Conservation (phyloP, 169 alveolate genomes). For the Fabrea salina region DNA sequence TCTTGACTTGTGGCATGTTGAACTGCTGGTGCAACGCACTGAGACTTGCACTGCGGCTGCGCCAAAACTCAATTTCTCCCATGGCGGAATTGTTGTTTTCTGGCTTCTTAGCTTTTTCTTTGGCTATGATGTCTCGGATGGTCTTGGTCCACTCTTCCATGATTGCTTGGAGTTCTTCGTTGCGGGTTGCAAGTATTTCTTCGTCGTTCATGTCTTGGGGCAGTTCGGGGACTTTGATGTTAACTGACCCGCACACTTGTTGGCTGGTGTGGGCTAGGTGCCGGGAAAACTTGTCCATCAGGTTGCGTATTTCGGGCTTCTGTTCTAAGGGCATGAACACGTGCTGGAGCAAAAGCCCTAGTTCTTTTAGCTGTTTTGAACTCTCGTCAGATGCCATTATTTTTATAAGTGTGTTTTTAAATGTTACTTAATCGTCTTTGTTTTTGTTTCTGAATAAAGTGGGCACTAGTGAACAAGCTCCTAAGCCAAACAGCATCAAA, state of each 20-base stretch:
- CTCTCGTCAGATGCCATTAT: conserved; percentile 9
- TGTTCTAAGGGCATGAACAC: conserved; percentile 37
- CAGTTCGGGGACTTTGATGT: conserved; percentile 14
- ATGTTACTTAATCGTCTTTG: neutral
- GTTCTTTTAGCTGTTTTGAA: conserved; percentile 23
- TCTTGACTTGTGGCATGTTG: conserved; percentile 36
- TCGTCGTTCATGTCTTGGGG: neutral
- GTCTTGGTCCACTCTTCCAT: conserved; percentile 31
- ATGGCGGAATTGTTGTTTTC: conserved; percentile 39
- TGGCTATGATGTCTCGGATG: neutral
- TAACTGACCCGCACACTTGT: conserved; percentile 4
- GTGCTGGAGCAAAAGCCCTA: conserved; percentile 19
- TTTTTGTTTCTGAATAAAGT: conserved; percentile 41
- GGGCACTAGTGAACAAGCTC: conserved; percentile 54
- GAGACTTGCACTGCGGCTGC: conserved; percentile 59
- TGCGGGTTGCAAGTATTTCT: neutral
- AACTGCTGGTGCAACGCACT: conserved; percentile 58
- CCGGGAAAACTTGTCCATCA: conserved; percentile 30
- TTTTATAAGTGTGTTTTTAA: neutral
- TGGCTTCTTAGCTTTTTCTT: neutral
- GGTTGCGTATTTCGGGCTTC: conserved; percentile 11
- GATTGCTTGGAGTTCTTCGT: conserved; percentile 4
- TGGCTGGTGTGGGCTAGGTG: conserved; percentile 30
- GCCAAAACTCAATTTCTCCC: conserved; percentile 65
- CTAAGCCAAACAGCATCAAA: conserved; percentile 43